phyloP scores from a whole-genome alignment of 2,329 filamentous ascomycete genomes.

The Neocucurbitaria cava region DNA sequence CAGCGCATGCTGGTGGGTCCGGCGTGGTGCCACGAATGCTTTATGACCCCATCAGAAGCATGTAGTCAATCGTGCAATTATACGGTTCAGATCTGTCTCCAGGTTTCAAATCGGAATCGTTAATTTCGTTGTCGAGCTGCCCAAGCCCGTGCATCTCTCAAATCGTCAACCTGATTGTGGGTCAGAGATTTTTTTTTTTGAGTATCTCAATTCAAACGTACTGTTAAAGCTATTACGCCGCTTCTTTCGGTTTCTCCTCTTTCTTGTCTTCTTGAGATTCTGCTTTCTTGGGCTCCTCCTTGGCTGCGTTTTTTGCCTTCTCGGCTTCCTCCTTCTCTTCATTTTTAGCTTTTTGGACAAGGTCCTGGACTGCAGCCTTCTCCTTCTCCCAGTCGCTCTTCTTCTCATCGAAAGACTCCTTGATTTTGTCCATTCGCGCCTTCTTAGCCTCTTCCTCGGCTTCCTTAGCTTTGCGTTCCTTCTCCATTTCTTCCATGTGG shows the following conservation, averaged over 20 bases:
- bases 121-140: constrained; percentile 21
- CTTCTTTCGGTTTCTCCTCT: constrained; percentile 43
- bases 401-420: constrained; percentile 79
- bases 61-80: constrained; percentile 7
- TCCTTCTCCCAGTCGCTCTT: constrained; percentile 89
- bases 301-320: constrained; percentile 48
- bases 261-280: constrained; percentile 61
- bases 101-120: constrained; percentile 17
- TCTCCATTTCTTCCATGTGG: constrained; percentile 99
- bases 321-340: constrained; percentile 48
- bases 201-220: constrained; percentile 14
- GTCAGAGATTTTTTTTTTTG: not conserved
- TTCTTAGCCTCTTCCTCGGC: constrained; percentile 77
- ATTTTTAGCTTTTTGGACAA: constrained; percentile 64
- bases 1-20: constrained; percentile 2
- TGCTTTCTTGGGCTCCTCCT: constrained; percentile 59
- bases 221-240: constrained; percentile 19
- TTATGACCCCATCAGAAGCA: not conserved
- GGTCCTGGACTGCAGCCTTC: constrained; percentile 77
- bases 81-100: constrained; percentile 4
- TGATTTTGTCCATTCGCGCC: constrained; percentile 77
- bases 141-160: not conserved
- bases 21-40: not conserved
- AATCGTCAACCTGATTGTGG: not conserved
- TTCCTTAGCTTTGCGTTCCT: constrained; percentile 80